Evolutionary conservation across 225 moss, liverwort and hornwort genomes (phyloP).

Genomic region (Takakia lepidozioides): DNA sequence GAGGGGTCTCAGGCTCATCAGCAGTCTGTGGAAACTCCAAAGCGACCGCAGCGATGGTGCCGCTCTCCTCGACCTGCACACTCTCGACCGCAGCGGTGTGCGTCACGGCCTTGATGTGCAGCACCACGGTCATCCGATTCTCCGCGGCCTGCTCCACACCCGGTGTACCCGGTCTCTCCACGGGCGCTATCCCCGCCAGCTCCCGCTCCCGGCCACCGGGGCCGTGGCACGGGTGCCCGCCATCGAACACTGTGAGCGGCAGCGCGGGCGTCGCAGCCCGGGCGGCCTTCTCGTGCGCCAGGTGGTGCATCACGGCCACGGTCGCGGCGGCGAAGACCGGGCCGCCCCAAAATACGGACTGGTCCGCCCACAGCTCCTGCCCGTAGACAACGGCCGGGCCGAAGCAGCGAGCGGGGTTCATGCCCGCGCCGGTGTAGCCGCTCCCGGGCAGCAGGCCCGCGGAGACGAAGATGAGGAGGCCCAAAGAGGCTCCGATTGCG

Average conservation of each 20-base stretch:
- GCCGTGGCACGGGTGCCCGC: slow-evolving; percentile 6
- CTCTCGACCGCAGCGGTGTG: no score
- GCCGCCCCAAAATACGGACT: slow-evolving; percentile 18
- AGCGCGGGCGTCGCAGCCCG: slow-evolving; percentile 6
- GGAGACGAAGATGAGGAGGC: slow-evolving; percentile 24
- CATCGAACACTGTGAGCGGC: background rate
- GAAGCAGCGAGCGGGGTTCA: slow-evolving; percentile 52
- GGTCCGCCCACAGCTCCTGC: slow-evolving; percentile 6
- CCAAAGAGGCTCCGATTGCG: slow-evolving; percentile 30
- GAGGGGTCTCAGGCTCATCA: no score
- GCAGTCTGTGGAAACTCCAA: no score
- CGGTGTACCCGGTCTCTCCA: no score
- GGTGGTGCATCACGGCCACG: slow-evolving; percentile 26
- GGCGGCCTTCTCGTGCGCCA: slow-evolving; percentile 12
- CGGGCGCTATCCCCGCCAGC: no score
- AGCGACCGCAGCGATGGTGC: no score
- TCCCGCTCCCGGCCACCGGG: background rate
- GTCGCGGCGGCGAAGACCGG: slow-evolving; percentile 20
- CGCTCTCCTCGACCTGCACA: no score
- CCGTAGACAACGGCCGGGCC: slow-evolving; percentile 28
- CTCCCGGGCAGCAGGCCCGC: no score
- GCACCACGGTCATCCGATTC: slow-evolving; percentile 16
- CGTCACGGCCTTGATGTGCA: slow-evolving; percentile 47
- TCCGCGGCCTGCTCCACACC: no score
- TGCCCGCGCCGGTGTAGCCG: slow-evolving; percentile 25